A percentile compares a stretch with the other conserved stretches of the same genome.
These are phyloP conservation scores for Macrophomina tecta DNA, from an alignment of 2,329 filamentous ascomycete species.

Conservation along the genomic window DNA sequence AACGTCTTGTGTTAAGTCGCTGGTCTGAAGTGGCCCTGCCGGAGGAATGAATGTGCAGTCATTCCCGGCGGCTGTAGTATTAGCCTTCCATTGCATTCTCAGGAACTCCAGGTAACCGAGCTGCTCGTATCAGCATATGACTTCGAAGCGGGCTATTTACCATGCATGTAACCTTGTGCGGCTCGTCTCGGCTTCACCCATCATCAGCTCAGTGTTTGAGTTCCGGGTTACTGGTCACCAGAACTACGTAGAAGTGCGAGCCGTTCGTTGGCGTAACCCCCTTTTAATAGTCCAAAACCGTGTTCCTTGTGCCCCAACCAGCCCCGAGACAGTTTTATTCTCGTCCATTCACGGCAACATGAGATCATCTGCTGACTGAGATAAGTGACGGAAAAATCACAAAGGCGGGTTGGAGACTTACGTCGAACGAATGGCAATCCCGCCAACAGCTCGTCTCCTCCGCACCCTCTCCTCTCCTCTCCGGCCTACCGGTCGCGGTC, in stretches of 20 bases:
- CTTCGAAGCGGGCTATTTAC: not conserved
- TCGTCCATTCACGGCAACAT: no score
- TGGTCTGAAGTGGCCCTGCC: no score
- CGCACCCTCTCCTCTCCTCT: not conserved
- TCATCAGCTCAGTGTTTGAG: not conserved
- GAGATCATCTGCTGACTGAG: not conserved
- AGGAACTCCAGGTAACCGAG: no score
- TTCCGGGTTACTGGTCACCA: slow-evolving; percentile 10
- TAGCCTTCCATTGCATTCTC: no score
- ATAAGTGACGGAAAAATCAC: no score
- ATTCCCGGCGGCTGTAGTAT: no score
- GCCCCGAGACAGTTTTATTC: not conserved
- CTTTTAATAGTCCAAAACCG: not conserved
- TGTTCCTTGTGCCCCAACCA: not conserved
- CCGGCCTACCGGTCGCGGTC: no score
- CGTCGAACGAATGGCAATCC: not conserved
- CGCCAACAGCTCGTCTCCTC: not conserved
- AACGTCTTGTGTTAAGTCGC: no score
- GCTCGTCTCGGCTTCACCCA: slow-evolving; percentile 8
- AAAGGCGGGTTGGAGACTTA: not conserved
- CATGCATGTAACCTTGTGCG: not conserved
- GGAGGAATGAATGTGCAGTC: no score
- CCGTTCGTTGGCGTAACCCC: not conserved
- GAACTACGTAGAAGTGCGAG: slow-evolving; percentile 7
- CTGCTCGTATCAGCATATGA: no score